Percentiles rank a stretch among this genome's conserved stretches.
Evolutionary conservation across 2,329 filamentous ascomycete genomes (phyloP).

Genomic region (Fusarium verrucosum): DNA sequence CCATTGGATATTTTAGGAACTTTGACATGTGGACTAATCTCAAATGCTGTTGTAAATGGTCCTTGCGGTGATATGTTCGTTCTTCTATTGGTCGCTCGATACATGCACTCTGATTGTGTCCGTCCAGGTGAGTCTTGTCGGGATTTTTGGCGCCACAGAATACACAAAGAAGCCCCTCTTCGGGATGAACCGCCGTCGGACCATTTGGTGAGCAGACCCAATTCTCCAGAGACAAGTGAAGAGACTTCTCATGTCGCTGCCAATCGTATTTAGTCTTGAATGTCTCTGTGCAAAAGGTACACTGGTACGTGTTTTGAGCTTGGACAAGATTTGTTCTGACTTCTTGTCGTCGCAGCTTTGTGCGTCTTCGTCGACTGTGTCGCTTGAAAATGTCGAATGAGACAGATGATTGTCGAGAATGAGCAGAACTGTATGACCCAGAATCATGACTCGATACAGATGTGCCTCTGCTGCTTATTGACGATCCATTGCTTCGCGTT

Average conservation of each 20-base stretch:
- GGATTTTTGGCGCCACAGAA: conserved; percentile 52
- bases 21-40: conserved; percentile 54
- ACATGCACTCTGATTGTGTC: conserved; percentile 56
- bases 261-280: conserved; percentile 58
- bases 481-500: conserved; percentile 51
- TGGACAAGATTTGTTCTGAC: conserved; percentile 24
- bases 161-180: conserved; percentile 45
- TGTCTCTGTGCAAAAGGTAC: conserved; percentile 57
- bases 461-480: conserved; percentile 42
- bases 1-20: conserved; percentile 40
- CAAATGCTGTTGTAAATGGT: conserved; percentile 55
- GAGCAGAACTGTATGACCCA: conserved; percentile 30
- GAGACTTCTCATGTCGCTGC: conserved; percentile 62
- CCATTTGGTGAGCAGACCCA: conserved; percentile 56
- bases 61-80: conserved; percentile 56
- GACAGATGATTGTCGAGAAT: conserved; percentile 17
- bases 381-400: conserved; percentile 30
- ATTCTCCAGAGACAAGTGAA: conserved; percentile 56
- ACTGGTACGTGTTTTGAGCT: conserved; percentile 48
- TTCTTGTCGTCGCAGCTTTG: conserved; percentile 21
- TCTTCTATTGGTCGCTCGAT: conserved; percentile 49
- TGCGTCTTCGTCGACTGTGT: conserved; percentile 21
- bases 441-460: conserved; percentile 30
- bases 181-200: conserved; percentile 50
- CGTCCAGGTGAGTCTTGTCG: conserved; percentile 47